phyloP scores from a whole-genome alignment of 306 rosid species.

The Inga oerstediana region DNA sequence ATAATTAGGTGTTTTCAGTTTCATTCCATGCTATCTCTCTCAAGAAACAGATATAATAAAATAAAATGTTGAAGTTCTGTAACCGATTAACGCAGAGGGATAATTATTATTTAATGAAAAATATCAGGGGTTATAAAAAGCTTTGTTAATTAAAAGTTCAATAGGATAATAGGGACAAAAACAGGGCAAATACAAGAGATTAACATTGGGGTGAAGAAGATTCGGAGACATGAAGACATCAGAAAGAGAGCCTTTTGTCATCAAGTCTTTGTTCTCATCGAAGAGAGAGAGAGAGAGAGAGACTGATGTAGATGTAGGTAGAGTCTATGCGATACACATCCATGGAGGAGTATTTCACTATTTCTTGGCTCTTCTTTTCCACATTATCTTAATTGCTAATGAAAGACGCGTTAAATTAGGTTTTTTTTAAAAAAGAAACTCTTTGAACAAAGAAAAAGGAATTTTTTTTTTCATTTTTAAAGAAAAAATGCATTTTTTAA shows the following conservation, averaged over 20 bases:
- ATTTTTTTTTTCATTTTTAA: too few relatives aligned
- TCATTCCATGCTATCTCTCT: neutral
- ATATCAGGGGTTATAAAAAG: neutral
- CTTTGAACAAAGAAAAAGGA: neutral
- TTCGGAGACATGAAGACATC: conserved; percentile 8
- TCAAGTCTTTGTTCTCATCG: conserved; percentile 1
- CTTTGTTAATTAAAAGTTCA: neutral
- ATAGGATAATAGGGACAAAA: neutral
- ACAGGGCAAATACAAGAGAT: neutral
- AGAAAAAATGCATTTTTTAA: neutral
- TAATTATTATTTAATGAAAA: neutral
- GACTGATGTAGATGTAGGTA: neutral
- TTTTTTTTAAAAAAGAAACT: neutral
- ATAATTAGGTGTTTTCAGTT: neutral
- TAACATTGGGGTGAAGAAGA: conserved; percentile 1
- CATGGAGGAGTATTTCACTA: neutral
- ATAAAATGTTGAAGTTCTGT: too few relatives aligned
- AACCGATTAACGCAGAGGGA: too few relatives aligned
- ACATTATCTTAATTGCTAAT: conserved; percentile 3
- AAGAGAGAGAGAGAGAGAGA: neutral
- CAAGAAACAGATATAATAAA: neutral
- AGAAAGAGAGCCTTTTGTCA: conserved; percentile 11
- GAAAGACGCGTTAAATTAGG: conserved; percentile 1
- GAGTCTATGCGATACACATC: neutral
- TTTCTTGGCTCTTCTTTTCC: neutral